Base-by-base conservation (phyloP, 305 asterid genomes). In the Solanum hybrid region DNA sequence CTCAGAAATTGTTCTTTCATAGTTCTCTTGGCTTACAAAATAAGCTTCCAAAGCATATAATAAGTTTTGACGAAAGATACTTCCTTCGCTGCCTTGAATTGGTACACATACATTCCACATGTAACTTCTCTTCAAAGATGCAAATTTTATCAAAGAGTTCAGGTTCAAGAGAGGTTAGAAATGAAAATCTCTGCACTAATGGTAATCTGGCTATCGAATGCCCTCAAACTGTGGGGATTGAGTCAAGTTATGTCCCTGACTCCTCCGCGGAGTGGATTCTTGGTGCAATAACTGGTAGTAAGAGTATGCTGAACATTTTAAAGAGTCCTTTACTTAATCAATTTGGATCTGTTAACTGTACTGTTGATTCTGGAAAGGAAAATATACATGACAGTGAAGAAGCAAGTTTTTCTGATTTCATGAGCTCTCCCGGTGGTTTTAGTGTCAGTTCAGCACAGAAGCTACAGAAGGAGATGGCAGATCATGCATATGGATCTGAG, bases 261-360 rank as follows among this genome's bases (percentile, higher is more conserved):
- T 85, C 97, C 4, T 82, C 89, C 9, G 92, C 90, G 29, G 94
- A 92, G 72, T 90, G 94, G 93, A 91, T 92, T 88, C 89, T 92
- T 29, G 93, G 94, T 88, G 85, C 94, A 36, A 89, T 95, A 29
- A 92, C 94, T 31, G 89, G 91, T 89, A 94, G 98, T 92, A 95
- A 92, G 93, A 94, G 97, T 88, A 94, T 95, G 98, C 90, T 94
- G 82, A 95, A 95, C 94, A 95, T 95, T 90, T 92, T 96, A 91
- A 94, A 93, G 34, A 96, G 97, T 91, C 96, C 95, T 3, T 93
- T 94, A 29, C 94, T 96, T 89, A 90, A 94, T 87, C 90, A 91
- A 80, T 94, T 89, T 12, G 94, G 95, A 29, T 22, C 76, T 90
- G 78, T 94, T 92, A 73, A 87, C 64, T 72, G 88, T 22, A 81